Evolutionary conservation across 1,284 basidiomycete genomes (phyloP).

Genomic region (Ceratobasidium papillatum): DNA sequence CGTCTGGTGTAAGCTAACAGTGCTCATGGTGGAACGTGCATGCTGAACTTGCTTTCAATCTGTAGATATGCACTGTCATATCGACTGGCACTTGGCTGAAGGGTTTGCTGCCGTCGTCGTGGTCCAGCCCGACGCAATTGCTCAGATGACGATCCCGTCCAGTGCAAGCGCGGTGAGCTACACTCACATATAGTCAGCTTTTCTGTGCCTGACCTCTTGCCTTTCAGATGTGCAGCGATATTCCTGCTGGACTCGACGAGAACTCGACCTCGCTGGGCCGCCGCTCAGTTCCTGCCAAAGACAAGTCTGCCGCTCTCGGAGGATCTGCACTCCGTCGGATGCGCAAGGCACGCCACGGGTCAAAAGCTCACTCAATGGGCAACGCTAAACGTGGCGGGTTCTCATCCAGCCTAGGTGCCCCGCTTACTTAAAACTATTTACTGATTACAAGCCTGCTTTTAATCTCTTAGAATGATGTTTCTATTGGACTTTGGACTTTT

Average conservation of each 20-base stretch:
- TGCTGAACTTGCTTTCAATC: background rate
- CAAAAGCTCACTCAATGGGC: no score
- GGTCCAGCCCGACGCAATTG: background rate
- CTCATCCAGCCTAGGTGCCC: no score
- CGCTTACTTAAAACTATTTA: no score
- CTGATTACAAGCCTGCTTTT: no score
- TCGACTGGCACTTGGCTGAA: constrained; percentile 20
- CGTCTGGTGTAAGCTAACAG: constrained; percentile 22
- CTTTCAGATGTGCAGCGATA: background rate
- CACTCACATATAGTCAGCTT: background rate
- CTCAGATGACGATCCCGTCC: background rate
- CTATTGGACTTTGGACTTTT: no score
- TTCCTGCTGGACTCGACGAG: constrained; percentile 1
- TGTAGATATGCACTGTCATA: constrained; percentile 30
- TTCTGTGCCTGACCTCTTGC: background rate
- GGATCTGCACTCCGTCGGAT: no score
- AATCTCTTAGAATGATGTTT: no score
- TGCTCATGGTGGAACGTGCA: background rate
- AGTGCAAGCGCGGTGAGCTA: background rate
- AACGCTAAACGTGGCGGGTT: no score
- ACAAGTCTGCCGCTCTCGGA: background rate
- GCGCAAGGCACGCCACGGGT: no score
- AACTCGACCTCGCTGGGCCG: constrained; percentile 13
- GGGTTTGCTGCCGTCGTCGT: constrained; percentile 25
- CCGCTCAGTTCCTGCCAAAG: constrained; percentile 6